Evolutionary conservation across 768 basidiomycete genomes (phyloP).

Genomic region (Suillus brevipes): DNA sequence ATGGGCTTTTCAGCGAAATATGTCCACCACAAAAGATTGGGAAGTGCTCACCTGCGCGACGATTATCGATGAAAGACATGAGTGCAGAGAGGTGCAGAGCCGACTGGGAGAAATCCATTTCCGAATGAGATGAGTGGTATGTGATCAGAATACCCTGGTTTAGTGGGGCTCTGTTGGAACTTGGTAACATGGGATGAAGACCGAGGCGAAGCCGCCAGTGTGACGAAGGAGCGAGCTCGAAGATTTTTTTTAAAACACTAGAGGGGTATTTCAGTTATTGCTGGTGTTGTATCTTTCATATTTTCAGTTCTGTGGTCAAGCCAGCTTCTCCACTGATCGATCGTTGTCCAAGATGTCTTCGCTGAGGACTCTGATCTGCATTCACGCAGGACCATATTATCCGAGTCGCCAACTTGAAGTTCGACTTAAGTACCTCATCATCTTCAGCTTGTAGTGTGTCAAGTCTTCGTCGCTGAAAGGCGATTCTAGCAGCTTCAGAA

Average conservation of each 20-base stretch:
- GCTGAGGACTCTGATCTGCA: no score
- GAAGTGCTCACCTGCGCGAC: conserved; percentile 70
- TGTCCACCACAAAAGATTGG: background rate
- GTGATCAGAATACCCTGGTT: conserved; percentile 74
- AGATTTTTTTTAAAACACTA: no score
- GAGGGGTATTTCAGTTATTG: background rate
- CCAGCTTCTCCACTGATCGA: no score
- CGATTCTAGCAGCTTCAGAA: no score
- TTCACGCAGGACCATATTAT: no score
- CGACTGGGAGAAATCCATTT: conserved; percentile 80
- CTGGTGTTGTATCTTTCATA: no score
- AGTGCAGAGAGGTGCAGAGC: conserved; percentile 81
- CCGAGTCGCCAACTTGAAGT: no score
- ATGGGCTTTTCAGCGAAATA: background rate
- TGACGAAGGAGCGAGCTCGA: background rate
- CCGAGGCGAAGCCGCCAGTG: background rate
- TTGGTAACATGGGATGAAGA: background rate
- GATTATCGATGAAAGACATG: conserved; percentile 77
- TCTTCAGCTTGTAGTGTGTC: no score
- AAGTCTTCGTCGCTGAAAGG: no score
- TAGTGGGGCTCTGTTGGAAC: background rate
- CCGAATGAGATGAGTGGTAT: conserved; percentile 82
- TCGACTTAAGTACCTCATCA: no score
- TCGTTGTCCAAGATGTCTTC: no score
- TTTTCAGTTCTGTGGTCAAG: no score